phyloP scores from a whole-genome alignment of 306 rosid species.

The Pachyrhizus erosus region DNA sequence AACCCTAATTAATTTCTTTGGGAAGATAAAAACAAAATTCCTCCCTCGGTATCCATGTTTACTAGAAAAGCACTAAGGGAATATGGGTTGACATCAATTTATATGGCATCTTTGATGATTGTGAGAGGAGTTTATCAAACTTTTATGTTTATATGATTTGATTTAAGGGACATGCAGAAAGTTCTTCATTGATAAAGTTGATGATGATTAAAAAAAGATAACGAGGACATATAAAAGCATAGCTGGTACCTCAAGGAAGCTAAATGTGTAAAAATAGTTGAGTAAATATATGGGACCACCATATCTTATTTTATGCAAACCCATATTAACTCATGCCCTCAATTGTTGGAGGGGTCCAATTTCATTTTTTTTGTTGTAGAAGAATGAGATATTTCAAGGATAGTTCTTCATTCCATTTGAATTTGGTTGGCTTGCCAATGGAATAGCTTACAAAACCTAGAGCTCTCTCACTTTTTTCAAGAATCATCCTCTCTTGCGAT shows the following conservation, averaged over 20 bases:
- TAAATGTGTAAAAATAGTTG: neutral
- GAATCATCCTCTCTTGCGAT: neutral
- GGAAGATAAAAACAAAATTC: neutral
- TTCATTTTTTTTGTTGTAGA: slow-evolving; percentile 16
- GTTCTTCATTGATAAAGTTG: neutral
- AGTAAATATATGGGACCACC: slow-evolving; percentile 51
- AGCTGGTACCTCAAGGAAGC: slow-evolving; percentile 36
- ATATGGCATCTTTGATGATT: slow-evolving; percentile 16
- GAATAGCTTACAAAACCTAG: slow-evolving; percentile 14
- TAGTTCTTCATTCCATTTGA: slow-evolving; percentile 38
- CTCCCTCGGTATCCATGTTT: neutral
- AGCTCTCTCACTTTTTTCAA: neutral
- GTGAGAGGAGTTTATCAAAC: slow-evolving; percentile 7
- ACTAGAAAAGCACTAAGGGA: slow-evolving; percentile 23
- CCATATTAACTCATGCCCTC: slow-evolving; percentile 24
- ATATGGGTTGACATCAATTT: slow-evolving; percentile 15
- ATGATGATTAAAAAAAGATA: neutral
- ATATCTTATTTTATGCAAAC: slow-evolving; percentile 9
- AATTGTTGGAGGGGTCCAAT: slow-evolving; percentile 47
- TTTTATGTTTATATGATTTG: neutral
- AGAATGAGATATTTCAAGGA: slow-evolving; percentile 48
- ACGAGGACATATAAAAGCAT: slow-evolving; percentile 18
- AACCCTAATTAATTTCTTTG: neutral
- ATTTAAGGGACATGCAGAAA: neutral
- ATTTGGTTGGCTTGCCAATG: slow-evolving; percentile 46